Evolutionary conservation across 1,139 yeast species (phyloP).

Genomic region (Kluyveromyces marxianus): DNA sequence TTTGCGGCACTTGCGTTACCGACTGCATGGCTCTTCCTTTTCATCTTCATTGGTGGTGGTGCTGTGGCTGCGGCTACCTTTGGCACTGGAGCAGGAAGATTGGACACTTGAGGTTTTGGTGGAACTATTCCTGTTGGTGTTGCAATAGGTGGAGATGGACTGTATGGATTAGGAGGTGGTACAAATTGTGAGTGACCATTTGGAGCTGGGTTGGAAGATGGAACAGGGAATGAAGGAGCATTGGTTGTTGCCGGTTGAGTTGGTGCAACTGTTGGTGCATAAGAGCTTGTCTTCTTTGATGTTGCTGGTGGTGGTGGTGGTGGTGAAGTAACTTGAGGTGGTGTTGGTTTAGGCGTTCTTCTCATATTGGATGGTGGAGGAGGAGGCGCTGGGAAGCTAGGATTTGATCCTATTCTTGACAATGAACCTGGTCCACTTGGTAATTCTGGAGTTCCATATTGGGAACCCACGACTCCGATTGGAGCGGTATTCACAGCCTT

Average conservation of each 20-base stretch:
- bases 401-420: conserved; percentile 8
- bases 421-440: conserved; percentile 5
- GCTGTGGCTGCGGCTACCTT: conserved; percentile 13
- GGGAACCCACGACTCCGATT: conserved; percentile 11
- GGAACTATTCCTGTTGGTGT: conserved; percentile 41
- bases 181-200: conserved; percentile 7
- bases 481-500: conserved; percentile 31
- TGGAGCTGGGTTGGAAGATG: conserved; percentile 6
- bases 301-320: conserved; percentile 13
- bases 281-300: conserved; percentile 9
- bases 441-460: conserved; percentile 11
- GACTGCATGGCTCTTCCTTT: conserved; percentile 16
- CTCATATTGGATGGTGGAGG: conserved; percentile 17
- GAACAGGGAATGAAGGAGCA: conserved; percentile 35
- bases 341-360: conserved; percentile 18
- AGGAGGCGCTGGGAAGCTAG: conserved; percentile 19
- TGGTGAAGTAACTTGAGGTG: conserved; percentile 17
- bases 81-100: conserved; percentile 17
- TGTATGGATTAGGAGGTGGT: conserved; percentile 31
- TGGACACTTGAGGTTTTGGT: conserved; percentile 14
- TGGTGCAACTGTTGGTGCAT: conserved; percentile 15
- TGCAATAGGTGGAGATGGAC: conserved; percentile 18
- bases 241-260: conserved; percentile 28
- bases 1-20: conserved; percentile 19
- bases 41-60: conserved; percentile 25